Evolutionary conservation across 1,139 yeast genomes (phyloP).

Genomic region (Zygosaccharomyces pseudobailii): DNA sequence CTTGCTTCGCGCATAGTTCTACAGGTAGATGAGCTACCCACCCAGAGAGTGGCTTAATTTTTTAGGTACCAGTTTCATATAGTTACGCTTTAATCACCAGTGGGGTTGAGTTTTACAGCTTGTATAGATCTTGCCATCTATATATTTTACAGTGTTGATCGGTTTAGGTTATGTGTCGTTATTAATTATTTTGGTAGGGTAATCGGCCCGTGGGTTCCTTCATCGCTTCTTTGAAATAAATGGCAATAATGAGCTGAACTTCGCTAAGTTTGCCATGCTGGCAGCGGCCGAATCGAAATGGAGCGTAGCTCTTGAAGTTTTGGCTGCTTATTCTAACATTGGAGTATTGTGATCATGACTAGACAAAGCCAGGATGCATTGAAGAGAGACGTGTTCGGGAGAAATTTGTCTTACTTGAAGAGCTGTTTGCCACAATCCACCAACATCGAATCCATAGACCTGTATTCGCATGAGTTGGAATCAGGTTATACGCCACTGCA

Average conservation of each 20-base stretch:
- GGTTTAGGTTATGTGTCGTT: not conserved
- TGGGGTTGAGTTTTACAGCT: not conserved
- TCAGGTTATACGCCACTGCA: slow-evolving; percentile 84
- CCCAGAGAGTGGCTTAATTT: slow-evolving; percentile 60
- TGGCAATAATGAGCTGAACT: not conserved
- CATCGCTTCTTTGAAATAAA: not conserved
- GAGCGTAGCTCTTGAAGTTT: not conserved
- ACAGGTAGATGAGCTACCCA: slow-evolving; percentile 75
- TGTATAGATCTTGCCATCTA: not conserved
- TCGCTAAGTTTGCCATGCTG: not conserved
- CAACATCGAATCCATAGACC: slow-evolving; percentile 44
- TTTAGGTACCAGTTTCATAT: not conserved
- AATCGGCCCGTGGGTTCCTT: not conserved
- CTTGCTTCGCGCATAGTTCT: slow-evolving; percentile 49
- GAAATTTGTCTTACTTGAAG: slow-evolving; percentile 60
- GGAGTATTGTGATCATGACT: slow-evolving; percentile 3
- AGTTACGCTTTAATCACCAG: not conserved
- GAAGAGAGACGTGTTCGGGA: slow-evolving; percentile 65
- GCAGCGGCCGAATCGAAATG: not conserved
- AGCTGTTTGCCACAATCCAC: slow-evolving; percentile 45
- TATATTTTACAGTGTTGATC: not conserved
- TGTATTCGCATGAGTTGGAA: slow-evolving; percentile 57
- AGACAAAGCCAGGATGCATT: slow-evolving; percentile 11
- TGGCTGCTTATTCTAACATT: not conserved
- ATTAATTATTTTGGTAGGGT: not conserved